phyloP scores from a whole-genome alignment of 148 eudicot genomes.

The Cornus controversa region DNA sequence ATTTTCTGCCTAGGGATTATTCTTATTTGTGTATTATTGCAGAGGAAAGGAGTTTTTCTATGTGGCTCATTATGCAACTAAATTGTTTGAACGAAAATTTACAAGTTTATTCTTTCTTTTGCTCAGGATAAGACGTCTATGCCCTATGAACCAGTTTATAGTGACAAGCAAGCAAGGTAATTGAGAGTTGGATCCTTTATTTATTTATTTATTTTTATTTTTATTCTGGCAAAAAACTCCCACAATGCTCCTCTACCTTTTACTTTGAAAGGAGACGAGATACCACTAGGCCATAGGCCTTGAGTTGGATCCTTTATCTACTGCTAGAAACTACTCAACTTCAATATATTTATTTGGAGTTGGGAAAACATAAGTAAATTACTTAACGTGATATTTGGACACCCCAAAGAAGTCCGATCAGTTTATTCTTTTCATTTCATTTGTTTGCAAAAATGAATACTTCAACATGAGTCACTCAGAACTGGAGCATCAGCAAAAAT shows the following conservation, averaged over 20 bases:
- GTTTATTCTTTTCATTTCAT: background rate
- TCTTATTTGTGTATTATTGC: background rate
- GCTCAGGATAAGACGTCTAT: conserved; percentile 73
- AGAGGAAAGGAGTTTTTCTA: background rate
- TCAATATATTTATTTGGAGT: background rate
- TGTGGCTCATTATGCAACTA: background rate
- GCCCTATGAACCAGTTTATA: conserved; percentile 88
- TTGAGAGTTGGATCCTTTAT: background rate
- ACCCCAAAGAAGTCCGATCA: background rate
- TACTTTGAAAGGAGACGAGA: too few species aligned
- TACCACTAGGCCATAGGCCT: background rate
- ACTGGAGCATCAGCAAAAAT: background rate
- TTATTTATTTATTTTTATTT: background rate
- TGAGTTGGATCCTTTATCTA: background rate
- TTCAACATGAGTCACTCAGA: background rate
- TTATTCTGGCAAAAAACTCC: too few species aligned
- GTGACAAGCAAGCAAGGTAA: conserved; percentile 92
- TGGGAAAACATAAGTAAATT: background rate
- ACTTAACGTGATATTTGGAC: background rate
- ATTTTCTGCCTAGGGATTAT: background rate
- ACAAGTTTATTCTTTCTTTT: conserved; percentile 11
- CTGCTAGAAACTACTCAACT: background rate
- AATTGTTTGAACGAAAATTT: background rate
- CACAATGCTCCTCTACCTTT: too few species aligned
- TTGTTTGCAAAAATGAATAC: background rate